phyloP scores from a whole-genome alignment of 306 rosid genomes.

The Trifolium dubium region DNA sequence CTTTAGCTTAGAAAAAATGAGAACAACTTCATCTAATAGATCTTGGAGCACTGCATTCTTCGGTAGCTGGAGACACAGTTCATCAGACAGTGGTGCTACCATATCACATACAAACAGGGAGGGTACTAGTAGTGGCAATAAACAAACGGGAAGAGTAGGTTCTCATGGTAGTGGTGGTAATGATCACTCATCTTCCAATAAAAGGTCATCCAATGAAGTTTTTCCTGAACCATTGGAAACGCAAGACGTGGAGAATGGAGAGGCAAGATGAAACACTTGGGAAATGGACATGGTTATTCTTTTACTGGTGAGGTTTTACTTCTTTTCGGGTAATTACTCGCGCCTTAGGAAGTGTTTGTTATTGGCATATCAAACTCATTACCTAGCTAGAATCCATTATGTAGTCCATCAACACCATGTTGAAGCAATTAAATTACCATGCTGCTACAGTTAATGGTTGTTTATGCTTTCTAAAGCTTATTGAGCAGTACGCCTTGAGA shows the following conservation, averaged over 20 bases:
- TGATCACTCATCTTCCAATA: constrained; percentile 76
- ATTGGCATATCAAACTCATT: neutral
- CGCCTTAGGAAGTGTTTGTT: constrained; percentile 28
- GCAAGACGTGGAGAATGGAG: constrained; percentile 56
- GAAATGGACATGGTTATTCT: constrained; percentile 38
- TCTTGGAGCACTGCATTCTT: constrained; percentile 86
- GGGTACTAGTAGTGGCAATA: constrained; percentile 44
- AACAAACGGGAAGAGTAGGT: constrained; percentile 67
- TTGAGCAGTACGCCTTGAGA: constrained; percentile 9
- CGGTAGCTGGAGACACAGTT: constrained; percentile 92
- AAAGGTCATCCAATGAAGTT: constrained; percentile 80
- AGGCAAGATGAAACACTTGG: constrained; percentile 51
- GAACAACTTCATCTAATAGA: constrained; percentile 78
- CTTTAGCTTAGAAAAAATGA: constrained; percentile 73
- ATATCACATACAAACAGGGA: constrained; percentile 52
- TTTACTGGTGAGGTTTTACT: constrained; percentile 25
- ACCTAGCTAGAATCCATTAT: constrained; percentile 5
- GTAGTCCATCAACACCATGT: constrained; percentile 21
- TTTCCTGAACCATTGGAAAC: constrained; percentile 88
- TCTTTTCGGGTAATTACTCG: neutral
- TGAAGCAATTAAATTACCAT: constrained; percentile 25
- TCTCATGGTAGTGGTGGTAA: constrained; percentile 79
- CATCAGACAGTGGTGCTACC: constrained; percentile 65
- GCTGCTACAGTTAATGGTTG: constrained; percentile 9
- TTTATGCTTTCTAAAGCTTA: constrained; percentile 22